A percentile compares a stretch with the other conserved stretches of the same genome.
These are phyloP conservation scores for Hypsizygus marmoreus DNA, from an alignment of 768 basidiomycete genomes.

Conservation along the genomic window DNA sequence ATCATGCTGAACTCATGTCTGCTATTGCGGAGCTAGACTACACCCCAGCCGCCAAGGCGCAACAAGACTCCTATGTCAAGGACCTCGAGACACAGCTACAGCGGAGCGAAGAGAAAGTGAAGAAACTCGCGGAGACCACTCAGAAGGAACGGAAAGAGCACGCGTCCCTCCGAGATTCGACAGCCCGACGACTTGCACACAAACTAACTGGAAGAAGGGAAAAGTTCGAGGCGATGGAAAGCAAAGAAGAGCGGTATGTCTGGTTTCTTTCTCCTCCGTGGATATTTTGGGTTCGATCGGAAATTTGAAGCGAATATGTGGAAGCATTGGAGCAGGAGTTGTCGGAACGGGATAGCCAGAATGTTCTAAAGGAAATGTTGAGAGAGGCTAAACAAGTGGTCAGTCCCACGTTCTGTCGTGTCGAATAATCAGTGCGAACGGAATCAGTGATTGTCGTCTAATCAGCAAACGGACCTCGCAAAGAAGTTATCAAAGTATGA, in stretches of 20 bases:
- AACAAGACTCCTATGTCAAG: constrained; percentile 36
- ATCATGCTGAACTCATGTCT: constrained; percentile 37
- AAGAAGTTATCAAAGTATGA: constrained; percentile 31
- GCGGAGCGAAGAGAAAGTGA: constrained; percentile 24
- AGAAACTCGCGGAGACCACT: constrained; percentile 35
- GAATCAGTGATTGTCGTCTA: not conserved
- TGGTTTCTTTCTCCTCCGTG: not conserved
- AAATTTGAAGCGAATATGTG: constrained; percentile 40
- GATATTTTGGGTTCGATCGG: not conserved
- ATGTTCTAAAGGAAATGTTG: constrained; percentile 31
- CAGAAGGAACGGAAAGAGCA: constrained; percentile 49
- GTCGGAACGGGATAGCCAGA: constrained; percentile 35
- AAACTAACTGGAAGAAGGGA: constrained; percentile 43
- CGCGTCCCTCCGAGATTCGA: constrained; percentile 40
- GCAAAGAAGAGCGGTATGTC: constrained; percentile 46
- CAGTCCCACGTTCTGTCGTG: constrained; percentile 12
- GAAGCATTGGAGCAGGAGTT: constrained; percentile 46
- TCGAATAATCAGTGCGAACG: too few species aligned
- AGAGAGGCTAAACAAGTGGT: constrained; percentile 39
- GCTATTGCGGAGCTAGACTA: constrained; percentile 41
- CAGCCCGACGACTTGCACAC: constrained; percentile 37
- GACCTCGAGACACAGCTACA: constrained; percentile 33
- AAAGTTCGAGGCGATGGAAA: constrained; percentile 41
- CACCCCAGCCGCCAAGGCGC: constrained; percentile 35
- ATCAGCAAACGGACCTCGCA: constrained; percentile 34